Evolutionary conservation across 345 rosid genomes (phyloP).

Genomic region (Salix brachista): DNA sequence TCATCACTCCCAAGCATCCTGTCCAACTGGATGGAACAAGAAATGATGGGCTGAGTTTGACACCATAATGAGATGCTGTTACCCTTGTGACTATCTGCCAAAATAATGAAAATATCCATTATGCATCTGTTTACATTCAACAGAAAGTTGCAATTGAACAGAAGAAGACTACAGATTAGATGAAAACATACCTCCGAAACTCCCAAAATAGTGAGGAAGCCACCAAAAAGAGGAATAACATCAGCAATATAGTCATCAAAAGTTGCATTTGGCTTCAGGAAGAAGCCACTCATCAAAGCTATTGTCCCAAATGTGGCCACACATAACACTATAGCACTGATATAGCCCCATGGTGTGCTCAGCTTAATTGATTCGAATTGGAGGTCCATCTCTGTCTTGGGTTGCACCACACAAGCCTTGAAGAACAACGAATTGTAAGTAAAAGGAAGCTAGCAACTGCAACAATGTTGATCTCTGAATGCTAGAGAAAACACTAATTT

Average conservation of each 20-base stretch:
- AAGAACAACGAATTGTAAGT: conserved; percentile 10
- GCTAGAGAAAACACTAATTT: not conserved
- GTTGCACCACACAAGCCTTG: conserved; percentile 92
- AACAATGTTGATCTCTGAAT: not conserved
- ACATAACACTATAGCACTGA: conserved; percentile 54
- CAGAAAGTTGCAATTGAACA: not conserved
- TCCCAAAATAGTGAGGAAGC: conserved; percentile 74
- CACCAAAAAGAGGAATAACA: conserved; percentile 78
- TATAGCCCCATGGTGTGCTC: conserved; percentile 86
- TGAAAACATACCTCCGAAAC: conserved; percentile 71
- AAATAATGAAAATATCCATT: not conserved
- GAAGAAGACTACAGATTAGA: not conserved
- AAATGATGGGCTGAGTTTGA: conserved; percentile 83
- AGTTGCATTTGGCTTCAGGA: conserved; percentile 84
- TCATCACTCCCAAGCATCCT: conserved; percentile 92
- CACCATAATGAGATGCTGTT: conserved; percentile 64
- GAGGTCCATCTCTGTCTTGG: conserved; percentile 82
- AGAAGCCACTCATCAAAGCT: conserved; percentile 86
- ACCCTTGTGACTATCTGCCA: conserved; percentile 80
- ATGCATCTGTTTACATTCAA: not conserved
- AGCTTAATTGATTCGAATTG: conserved; percentile 73
- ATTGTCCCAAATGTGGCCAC: conserved; percentile 86
- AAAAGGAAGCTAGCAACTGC: not conserved
- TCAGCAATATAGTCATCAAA: conserved; percentile 72
- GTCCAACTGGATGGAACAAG: conserved; percentile 95